These are phyloP conservation scores for Teunomyces stri DNA, from an alignment of 805 yeast species.

Conservation along the genomic window DNA sequence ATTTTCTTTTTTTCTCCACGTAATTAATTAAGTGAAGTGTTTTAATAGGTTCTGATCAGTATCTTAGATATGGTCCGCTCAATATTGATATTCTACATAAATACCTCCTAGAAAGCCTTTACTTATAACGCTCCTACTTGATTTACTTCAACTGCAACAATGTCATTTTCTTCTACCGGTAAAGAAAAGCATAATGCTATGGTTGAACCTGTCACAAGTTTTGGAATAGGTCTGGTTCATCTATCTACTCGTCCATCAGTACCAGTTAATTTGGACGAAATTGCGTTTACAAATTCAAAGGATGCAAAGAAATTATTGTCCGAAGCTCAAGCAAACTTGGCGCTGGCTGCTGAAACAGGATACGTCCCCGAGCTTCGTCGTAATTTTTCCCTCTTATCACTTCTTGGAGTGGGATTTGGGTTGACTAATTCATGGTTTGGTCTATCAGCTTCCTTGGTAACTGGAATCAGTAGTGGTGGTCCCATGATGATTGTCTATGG, in stretches of 20 bases:
- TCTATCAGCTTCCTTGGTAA: slow-evolving; percentile 51
- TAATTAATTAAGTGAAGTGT: neutral
- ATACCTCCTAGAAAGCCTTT: neutral
- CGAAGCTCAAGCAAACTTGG: slow-evolving; percentile 23
- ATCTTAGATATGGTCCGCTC: neutral
- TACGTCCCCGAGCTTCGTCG: slow-evolving; percentile 24
- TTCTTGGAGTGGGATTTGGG: slow-evolving; percentile 60
- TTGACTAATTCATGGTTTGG: slow-evolving; percentile 63
- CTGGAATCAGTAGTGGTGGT: slow-evolving; percentile 58
- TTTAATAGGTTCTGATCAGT: neutral
- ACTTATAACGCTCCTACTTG: neutral
- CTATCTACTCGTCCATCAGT: neutral
- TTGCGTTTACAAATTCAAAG: slow-evolving; percentile 5
- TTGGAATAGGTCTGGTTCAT: slow-evolving; percentile 1
- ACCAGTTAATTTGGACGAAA: slow-evolving; percentile 3
- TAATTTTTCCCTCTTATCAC: slow-evolving; percentile 42
- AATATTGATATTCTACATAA: neutral
- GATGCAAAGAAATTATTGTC: slow-evolving; percentile 10
- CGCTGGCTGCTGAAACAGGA: slow-evolving; percentile 28
- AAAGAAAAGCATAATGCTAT: slow-evolving; percentile 1
- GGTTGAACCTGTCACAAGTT: neutral
- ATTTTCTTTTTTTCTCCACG: neutral
- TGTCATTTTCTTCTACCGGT: neutral
- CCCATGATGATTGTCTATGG: slow-evolving; percentile 59
- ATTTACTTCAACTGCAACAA: neutral